Conservation (phyloP, 169 alveolate species). For the Plasmodium gonderi region DNA sequence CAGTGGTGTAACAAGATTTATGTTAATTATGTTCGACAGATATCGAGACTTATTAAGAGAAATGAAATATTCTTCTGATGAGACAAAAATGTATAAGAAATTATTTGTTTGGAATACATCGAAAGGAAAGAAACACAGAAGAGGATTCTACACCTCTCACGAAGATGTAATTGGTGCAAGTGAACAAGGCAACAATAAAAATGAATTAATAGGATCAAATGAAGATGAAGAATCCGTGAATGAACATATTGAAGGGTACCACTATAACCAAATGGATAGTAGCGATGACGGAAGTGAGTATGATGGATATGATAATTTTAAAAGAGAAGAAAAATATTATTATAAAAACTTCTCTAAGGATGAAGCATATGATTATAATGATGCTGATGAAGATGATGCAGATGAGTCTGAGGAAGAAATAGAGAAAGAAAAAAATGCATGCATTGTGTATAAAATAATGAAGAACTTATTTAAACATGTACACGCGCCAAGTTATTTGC, state of each 20-base stretch:
- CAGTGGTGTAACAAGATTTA: constrained; percentile 33
- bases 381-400: not conserved
- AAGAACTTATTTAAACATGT: constrained; percentile 37
- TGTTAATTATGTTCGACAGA: constrained; percentile 20
- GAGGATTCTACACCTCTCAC: no score
- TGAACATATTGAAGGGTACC: no score
- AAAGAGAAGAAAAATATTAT: not conserved
- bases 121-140: not conserved
- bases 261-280: no score
- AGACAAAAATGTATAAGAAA: not conserved
- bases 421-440: not conserved
- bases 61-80: not conserved
- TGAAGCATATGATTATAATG: not conserved
- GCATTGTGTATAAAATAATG: constrained; percentile 55
- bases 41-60: constrained; percentile 3
- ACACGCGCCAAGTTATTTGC: constrained; percentile 64
- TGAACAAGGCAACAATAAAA: not conserved
- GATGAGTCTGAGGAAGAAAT: constrained; percentile 9
- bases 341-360: not conserved
- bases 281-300: not conserved
- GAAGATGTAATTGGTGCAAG: not conserved
- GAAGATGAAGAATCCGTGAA: no score
- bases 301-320: not conserved
- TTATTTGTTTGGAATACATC: constrained; percentile 2
- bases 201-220: not conserved